Percentiles rank a stretch among this genome's conserved stretches.
Conservation (phyloP, 2,329 filamentous ascomycete genomes). For the Cladosporium cucumerinum region DNA sequence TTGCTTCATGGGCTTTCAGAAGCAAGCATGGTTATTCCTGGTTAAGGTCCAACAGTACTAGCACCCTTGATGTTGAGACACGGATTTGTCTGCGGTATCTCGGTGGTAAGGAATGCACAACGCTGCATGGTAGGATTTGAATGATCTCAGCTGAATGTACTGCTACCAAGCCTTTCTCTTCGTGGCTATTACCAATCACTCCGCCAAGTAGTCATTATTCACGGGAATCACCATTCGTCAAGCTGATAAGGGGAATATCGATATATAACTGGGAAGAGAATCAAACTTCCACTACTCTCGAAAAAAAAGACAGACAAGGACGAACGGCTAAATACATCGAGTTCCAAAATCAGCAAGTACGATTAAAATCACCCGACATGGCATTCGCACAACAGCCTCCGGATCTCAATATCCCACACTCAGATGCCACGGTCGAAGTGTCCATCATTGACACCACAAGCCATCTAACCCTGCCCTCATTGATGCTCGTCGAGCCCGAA, state of each 20-base stretch:
- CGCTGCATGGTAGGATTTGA: neutral
- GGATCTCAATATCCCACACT: conserved; percentile 31
- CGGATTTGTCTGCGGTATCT: neutral
- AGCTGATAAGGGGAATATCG: neutral
- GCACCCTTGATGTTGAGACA: no score
- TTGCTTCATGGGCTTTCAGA: no score
- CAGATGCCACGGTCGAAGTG: conserved; percentile 29
- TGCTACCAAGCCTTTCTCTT: neutral
- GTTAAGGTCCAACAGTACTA: no score
- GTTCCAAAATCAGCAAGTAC: neutral
- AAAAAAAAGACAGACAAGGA: neutral
- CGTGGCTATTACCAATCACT: neutral
- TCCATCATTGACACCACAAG: conserved; percentile 32
- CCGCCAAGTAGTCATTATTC: neutral
- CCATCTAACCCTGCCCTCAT: conserved; percentile 19
- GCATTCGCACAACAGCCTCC: conserved; percentile 24
- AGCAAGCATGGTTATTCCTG: no score
- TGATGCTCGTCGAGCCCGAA: conserved; percentile 30
- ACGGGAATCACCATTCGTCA: neutral
- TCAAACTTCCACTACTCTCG: neutral
- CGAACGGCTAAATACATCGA: neutral
- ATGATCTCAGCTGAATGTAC: neutral
- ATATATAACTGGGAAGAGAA: neutral
- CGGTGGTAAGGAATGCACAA: neutral
- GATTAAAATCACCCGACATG: neutral